Conservation (phyloP, 2,329 filamentous ascomycete species). For the Elsinoe fawcettii region DNA sequence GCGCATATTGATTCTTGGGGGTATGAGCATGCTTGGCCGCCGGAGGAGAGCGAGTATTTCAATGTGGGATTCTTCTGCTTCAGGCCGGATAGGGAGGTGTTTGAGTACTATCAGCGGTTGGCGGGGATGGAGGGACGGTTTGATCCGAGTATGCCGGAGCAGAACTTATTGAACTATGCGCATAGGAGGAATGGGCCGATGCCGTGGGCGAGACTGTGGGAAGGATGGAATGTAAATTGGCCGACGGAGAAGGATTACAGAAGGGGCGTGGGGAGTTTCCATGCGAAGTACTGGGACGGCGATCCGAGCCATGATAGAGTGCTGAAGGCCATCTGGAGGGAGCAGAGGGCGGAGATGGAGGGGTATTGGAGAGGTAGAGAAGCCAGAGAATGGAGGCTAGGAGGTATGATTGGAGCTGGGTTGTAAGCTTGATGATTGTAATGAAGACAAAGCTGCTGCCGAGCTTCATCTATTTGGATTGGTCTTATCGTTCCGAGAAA, state of each 20-base stretch:
- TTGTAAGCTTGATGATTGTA: neutral
- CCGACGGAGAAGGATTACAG: slow-evolving; percentile 32
- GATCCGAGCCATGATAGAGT: slow-evolving; percentile 29
- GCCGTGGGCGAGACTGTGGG: slow-evolving; percentile 34
- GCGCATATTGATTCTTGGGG: slow-evolving; percentile 28
- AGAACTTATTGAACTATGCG: slow-evolving; percentile 36
- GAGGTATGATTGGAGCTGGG: neutral
- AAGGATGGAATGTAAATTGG: slow-evolving; percentile 35
- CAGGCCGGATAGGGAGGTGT: slow-evolving; percentile 27
- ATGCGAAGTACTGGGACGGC: slow-evolving; percentile 36
- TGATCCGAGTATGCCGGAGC: slow-evolving; percentile 30
- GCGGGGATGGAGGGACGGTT: slow-evolving; percentile 29
- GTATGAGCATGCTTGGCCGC: slow-evolving; percentile 29
- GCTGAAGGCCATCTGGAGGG: slow-evolving; percentile 30
- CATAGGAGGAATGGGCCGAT: slow-evolving; percentile 34
- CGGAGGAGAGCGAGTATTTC: slow-evolving; percentile 23
- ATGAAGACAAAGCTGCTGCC: neutral
- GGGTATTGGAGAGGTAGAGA: slow-evolving; percentile 29
- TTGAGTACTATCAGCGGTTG: slow-evolving; percentile 32
- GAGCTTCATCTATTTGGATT: neutral
- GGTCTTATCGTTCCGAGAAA: neutral
- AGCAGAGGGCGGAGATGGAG: slow-evolving; percentile 32
- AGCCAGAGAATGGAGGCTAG: neutral
- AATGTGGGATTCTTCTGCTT: slow-evolving; percentile 36
- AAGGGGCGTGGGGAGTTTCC: slow-evolving; percentile 31